phyloP scores from a whole-genome alignment of 2,329 filamentous ascomycete species.

The Dichotomopilus funicola region DNA sequence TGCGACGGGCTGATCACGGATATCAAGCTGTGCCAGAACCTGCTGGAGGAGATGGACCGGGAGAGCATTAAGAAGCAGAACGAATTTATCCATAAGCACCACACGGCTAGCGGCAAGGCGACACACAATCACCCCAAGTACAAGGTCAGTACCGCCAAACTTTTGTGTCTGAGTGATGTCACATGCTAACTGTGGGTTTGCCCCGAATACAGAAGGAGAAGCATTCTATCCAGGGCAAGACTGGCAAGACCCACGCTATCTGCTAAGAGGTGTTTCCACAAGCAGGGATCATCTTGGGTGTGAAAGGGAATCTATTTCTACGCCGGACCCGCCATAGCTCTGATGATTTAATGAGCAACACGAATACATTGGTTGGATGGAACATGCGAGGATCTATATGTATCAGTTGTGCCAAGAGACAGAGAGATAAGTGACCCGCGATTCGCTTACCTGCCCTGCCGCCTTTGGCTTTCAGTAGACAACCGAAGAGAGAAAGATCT shows the following conservation, averaged over 20 bases:
- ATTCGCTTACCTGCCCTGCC: too few relatives aligned
- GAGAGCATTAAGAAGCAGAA: conserved; percentile 63
- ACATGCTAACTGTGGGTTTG: conserved; percentile 10
- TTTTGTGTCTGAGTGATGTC: neutral
- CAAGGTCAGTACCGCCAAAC: conserved; percentile 34
- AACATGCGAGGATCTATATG: too few relatives aligned
- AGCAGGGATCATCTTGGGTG: too few relatives aligned
- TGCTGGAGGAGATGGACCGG: conserved; percentile 68
- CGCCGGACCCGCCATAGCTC: too few relatives aligned
- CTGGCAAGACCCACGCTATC: conserved; percentile 81
- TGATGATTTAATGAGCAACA: too few relatives aligned
- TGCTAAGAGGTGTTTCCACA: conserved; percentile 48
- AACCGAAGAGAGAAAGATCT: too few relatives aligned
- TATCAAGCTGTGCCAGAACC: conserved; percentile 67
- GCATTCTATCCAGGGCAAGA: conserved; percentile 84
- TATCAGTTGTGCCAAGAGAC: too few relatives aligned
- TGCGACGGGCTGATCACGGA: conserved; percentile 75
- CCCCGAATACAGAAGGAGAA: conserved; percentile 53
- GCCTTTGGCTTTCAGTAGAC: too few relatives aligned
- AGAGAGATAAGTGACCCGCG: too few relatives aligned
- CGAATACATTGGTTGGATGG: too few relatives aligned
- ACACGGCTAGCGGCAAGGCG: conserved; percentile 45
- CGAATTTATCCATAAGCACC: conserved; percentile 55
- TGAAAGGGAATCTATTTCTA: too few relatives aligned
- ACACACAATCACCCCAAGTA: conserved; percentile 47